Conservation (phyloP, 148 eudicot species). For the Rhododendron henanense region DNA sequence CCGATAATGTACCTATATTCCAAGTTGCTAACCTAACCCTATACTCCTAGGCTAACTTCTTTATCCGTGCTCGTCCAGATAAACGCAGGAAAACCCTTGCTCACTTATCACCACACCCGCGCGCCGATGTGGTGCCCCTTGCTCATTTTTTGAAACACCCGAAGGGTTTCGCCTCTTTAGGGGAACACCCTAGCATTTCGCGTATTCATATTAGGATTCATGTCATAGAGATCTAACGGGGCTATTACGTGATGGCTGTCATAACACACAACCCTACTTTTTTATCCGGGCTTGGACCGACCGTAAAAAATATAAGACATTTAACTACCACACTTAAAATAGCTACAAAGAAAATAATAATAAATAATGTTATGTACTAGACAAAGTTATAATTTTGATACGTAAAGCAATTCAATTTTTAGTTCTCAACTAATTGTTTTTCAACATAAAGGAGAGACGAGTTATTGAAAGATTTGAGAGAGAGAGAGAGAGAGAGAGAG, state of each 20-base stretch:
- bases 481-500: background rate
- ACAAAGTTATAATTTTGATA: background rate
- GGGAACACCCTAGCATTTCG: background rate
- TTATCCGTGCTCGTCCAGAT: background rate
- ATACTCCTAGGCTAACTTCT: too few species aligned
- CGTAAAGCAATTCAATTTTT: background rate
- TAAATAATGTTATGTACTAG: background rate
- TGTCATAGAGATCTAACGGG: background rate
- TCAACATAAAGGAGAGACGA: background rate
- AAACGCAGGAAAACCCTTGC: background rate
- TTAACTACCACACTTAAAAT: too few species aligned
- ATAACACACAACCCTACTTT: background rate
- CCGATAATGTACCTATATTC: background rate
- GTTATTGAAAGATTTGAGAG: background rate
- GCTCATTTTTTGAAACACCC: background rate
- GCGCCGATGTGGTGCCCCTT: background rate
- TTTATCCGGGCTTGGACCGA: background rate
- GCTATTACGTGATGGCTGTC: background rate
- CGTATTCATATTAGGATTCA: background rate
- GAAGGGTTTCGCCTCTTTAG: background rate
- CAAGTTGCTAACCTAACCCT: background rate
- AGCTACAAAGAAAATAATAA: background rate
- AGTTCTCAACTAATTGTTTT: too few species aligned
- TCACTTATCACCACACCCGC: background rate
- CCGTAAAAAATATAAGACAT: background rate